Base-by-base conservation (phyloP, 768 basidiomycete species). In the Boletus sp. region DNA sequence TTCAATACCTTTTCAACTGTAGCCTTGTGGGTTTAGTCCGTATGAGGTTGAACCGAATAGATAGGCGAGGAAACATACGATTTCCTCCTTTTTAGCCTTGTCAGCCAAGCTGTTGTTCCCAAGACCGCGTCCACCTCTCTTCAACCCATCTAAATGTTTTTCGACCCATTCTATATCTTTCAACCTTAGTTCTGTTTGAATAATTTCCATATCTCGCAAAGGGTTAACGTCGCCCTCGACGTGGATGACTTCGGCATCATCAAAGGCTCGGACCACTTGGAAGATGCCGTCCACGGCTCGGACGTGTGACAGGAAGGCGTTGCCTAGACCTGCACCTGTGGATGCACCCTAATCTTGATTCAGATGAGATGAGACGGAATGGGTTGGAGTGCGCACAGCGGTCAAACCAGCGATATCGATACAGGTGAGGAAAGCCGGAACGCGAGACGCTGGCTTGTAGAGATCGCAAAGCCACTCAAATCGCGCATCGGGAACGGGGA, bases 151-250 rank as follows among this genome's bases (percentile, higher is more conserved):
- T 35, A 98, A 72, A 42, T 85, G 75, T 76, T 98, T 98, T 76
- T 98, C 92, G 11, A 93, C 89, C 97, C 97, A 99, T 68, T 99
- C 97, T 61, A 95, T 95, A 74, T 99, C 97, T 77, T 99, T 99
- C 42, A 99, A 76, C 47, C 94, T 81, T 18, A 99, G 78, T 74
- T 99, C 97, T 8, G 85, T 96, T 63, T 88, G 86, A 67, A 99
- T 99, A 67, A 98, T 98, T 62, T 90, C 86, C 95, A 98, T 98
- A 75, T 99, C 97, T 57, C 97, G 89, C 39, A 90, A 60, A 11
- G 97, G 97, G 74, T 98, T 82, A 55, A 99, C 94, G 65, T 98
- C 97, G 44, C 97, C 97, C 76, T 98, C 97, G 60, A 98, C 96
- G 73, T 99, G 97, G 64, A 90, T 98, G 71, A 99, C 94, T 66